Conservation (phyloP, 1,284 basidiomycete genomes). For the Sanguinoderma infundibulare region DNA sequence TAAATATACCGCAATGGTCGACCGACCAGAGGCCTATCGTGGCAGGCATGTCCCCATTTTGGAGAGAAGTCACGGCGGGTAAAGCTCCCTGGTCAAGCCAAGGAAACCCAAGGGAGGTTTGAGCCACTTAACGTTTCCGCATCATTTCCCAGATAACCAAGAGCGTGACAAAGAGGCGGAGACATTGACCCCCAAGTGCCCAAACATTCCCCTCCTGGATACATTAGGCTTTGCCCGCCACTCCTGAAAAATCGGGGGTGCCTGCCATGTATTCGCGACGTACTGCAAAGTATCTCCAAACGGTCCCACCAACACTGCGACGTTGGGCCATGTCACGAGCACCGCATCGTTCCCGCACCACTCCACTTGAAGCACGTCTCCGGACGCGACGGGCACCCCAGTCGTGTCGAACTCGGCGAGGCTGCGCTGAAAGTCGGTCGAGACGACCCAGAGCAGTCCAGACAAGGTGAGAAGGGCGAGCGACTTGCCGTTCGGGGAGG, state of each 20-base stretch:
- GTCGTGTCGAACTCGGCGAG: constrained; percentile 85
- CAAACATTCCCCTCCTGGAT: too few species aligned
- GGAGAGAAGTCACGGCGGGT: too few species aligned
- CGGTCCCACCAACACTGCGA: constrained; percentile 88
- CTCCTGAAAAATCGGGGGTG: too few species aligned
- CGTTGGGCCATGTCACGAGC: constrained; percentile 82
- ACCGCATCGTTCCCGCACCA: constrained; percentile 99
- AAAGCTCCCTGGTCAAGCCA: too few species aligned
- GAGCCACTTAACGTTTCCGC: too few species aligned
- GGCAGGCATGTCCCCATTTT: too few species aligned
- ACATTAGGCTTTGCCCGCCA: too few species aligned
- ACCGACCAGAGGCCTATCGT: neutral
- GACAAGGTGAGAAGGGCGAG: constrained; percentile 82
- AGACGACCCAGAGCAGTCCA: constrained; percentile 89
- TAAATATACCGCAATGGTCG: neutral
- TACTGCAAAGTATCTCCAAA: constrained; percentile 88
- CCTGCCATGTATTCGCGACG: too few species aligned
- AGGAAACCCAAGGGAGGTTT: too few species aligned
- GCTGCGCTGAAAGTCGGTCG: constrained; percentile 88
- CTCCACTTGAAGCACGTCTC: constrained; percentile 70
- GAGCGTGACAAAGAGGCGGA: too few species aligned
- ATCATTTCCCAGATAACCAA: too few species aligned
- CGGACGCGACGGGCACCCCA: constrained; percentile 53
- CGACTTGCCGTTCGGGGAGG: constrained; percentile 94
- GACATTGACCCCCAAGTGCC: too few species aligned